Conservation (phyloP, 768 basidiomycete genomes). For the Termitomyces sp. region DNA sequence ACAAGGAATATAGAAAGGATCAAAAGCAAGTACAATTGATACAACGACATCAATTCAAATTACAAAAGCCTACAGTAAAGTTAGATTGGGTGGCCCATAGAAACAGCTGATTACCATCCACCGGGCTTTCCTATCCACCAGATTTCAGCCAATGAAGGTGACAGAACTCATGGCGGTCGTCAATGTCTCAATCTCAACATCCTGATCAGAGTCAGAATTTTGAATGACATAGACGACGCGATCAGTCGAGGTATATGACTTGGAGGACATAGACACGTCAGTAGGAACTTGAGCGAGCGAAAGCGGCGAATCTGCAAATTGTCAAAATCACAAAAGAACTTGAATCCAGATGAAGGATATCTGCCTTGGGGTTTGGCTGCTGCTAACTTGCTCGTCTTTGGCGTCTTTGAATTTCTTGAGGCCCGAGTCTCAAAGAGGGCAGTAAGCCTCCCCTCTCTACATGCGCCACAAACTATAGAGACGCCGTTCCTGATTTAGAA, state of each 20-base stretch:
- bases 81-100: neutral
- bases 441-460: constrained; percentile 51
- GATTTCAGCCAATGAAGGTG: constrained; percentile 5
- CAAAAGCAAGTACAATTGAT: neutral
- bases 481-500: neutral
- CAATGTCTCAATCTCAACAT: constrained; percentile 28
- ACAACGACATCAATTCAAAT: neutral
- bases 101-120: neutral
- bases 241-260: neutral
- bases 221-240: constrained; percentile 7
- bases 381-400: constrained; percentile 37
- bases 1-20: neutral
- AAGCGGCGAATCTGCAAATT: constrained; percentile 28
- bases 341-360: neutral
- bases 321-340: neutral
- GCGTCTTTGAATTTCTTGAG: constrained; percentile 25
- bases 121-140: neutral
- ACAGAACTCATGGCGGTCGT: constrained; percentile 20
- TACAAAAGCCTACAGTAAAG: neutral
- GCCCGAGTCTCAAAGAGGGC: constrained; percentile 46
- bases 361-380: constrained; percentile 41
- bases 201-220: constrained; percentile 21
- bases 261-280: neutral
- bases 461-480: constrained; percentile 59
- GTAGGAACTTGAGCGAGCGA: constrained; percentile 7